Conservation (phyloP, 345 rosid genomes). For the Rhodamnia rubescens region DNA sequence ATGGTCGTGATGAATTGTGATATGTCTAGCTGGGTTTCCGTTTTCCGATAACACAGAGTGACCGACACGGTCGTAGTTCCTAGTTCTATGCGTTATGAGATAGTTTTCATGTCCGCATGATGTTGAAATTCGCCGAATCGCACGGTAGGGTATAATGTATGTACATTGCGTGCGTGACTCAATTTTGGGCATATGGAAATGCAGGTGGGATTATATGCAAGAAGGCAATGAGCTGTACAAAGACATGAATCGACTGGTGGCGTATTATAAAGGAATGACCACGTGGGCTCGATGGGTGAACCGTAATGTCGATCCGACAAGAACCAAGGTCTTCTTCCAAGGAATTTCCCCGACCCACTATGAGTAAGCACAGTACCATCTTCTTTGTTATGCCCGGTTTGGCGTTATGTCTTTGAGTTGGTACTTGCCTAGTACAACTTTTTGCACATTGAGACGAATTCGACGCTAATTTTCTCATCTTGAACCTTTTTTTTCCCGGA, state of each 20-base stretch:
- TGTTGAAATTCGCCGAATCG: not conserved
- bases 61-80: not conserved
- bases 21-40: not conserved
- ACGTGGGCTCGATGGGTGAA: slow-evolving; percentile 98
- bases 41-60: not conserved
- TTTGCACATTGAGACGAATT: not conserved
- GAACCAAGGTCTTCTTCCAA: slow-evolving; percentile 80
- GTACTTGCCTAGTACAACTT: not conserved
- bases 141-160: not conserved
- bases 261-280: slow-evolving; percentile 72
- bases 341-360: slow-evolving; percentile 81
- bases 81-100: not conserved
- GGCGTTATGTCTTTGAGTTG: not conserved
- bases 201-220: slow-evolving; percentile 74
- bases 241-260: slow-evolving; percentile 78
- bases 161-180: not conserved
- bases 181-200: not conserved
- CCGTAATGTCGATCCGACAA: slow-evolving; percentile 40
- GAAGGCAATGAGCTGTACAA: slow-evolving; percentile 47
- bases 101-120: not conserved
- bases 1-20: not conserved
- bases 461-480: not conserved
- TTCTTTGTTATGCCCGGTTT: not conserved
- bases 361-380: slow-evolving; percentile 36
- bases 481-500: not conserved